A percentile compares a stretch with the other conserved stretches of the same genome.
phyloP scores from a whole-genome alignment of 345 rosid genomes.

The Salix purpurea region DNA sequence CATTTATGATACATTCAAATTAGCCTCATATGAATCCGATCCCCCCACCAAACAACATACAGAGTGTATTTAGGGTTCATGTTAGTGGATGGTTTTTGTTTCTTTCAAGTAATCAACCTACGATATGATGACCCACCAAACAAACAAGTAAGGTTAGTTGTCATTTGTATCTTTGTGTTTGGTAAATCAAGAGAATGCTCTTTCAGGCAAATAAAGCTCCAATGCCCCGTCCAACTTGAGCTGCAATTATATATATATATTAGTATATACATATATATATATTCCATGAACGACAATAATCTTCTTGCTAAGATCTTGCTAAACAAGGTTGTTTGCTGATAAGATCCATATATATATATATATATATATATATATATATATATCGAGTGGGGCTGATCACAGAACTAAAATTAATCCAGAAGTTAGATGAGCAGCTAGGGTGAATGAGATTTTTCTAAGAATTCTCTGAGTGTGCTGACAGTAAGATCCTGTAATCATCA shows the following conservation, averaged over 20 bases:
- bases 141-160: conserved; percentile 10
- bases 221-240: neutral
- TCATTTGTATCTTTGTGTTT: conserved; percentile 6
- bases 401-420: neutral
- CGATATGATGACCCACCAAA: neutral
- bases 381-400: neutral
- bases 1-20: conserved; percentile 15
- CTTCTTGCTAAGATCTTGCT: conserved; percentile 3
- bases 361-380: too few relatives aligned
- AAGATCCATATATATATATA: neutral
- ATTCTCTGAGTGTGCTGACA: neutral
- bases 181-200: neutral
- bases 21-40: neutral
- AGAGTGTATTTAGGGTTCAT: conserved; percentile 13
- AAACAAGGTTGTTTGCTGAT: neutral
- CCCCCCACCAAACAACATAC: conserved; percentile 29
- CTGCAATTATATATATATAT: neutral
- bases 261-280: too few relatives aligned
- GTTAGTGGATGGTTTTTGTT: conserved; percentile 14
- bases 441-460: neutral
- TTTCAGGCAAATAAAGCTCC: neutral
- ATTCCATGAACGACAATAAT: conserved; percentile 9
- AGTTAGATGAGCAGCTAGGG: neutral
- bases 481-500: neutral
- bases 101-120: conserved; percentile 10